These are phyloP conservation scores for Bimuria novae-zelandiae DNA, from an alignment of 2,329 filamentous ascomycete genomes.

Conservation along the genomic window DNA sequence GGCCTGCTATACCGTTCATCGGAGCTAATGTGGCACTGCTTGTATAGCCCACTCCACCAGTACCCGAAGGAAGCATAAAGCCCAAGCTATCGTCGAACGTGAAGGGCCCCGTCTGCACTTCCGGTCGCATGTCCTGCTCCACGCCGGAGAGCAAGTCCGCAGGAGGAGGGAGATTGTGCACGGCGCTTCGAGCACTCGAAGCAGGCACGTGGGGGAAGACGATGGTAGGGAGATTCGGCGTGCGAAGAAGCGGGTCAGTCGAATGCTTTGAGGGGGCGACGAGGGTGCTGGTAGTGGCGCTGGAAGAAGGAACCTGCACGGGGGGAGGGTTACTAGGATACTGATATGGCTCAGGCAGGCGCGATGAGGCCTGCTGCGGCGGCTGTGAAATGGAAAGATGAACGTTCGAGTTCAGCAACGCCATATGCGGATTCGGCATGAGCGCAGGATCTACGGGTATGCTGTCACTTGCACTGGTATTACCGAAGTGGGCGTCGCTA, in stretches of 20 bases:
- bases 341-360: slow-evolving; percentile 1
- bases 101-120: slow-evolving; percentile 7
- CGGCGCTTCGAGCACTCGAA: slow-evolving; percentile 28
- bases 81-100: slow-evolving; percentile 16
- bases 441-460: slow-evolving; percentile 37
- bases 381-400: slow-evolving; percentile 3
- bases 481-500: slow-evolving; percentile 15
- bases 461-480: slow-evolving; percentile 24
- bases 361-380: not conserved
- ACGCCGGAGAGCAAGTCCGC: slow-evolving; percentile 38
- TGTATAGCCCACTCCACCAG: not conserved
- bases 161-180: slow-evolving; percentile 40
- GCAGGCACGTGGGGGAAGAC: slow-evolving; percentile 37
- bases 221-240: slow-evolving; percentile 38
- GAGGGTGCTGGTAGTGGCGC: not conserved
- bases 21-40: not conserved
- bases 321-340: not conserved
- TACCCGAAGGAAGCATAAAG: slow-evolving; percentile 17
- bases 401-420: slow-evolving; percentile 13
- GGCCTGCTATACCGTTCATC: not conserved
- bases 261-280: slow-evolving; percentile 11
- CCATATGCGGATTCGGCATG: slow-evolving; percentile 32
- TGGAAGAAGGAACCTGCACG: not conserved
- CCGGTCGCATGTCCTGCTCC: slow-evolving; percentile 18
- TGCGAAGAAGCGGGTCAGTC: slow-evolving; percentile 19